These are phyloP conservation scores for Chaetomium cochliodes DNA, from an alignment of 495 filamentous ascomycete species.

Conservation along the genomic window DNA sequence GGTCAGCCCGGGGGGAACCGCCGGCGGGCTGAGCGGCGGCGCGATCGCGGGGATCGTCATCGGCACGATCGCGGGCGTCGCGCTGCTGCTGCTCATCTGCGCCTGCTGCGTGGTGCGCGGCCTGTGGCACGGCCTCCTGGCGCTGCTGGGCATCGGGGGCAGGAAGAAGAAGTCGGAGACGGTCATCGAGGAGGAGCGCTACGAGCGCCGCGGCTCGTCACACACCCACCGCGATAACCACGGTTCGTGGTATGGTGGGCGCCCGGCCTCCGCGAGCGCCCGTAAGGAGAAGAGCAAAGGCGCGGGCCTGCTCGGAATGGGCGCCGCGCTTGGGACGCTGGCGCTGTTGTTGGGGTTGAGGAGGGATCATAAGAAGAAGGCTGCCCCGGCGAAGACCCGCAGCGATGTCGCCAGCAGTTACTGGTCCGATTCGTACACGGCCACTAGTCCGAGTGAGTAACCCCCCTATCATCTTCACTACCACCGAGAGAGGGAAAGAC, in stretches of 20 bases:
- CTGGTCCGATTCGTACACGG: conserved; percentile 48
- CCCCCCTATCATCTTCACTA: conserved; percentile 12
- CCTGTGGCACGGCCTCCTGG: conserved; percentile 61
- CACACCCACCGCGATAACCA: conserved; percentile 44
- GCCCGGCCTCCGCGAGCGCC: conserved; percentile 52
- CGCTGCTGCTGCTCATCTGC: conserved; percentile 70
- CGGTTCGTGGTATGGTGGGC: conserved; percentile 65
- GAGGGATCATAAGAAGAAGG: conserved; percentile 56
- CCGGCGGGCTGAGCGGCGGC: conserved; percentile 66
- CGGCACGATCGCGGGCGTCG: conserved; percentile 72
- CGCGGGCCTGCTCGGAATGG: conserved; percentile 55
- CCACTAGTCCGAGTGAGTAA: conserved; percentile 49
- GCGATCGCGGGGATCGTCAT: conserved; percentile 96
- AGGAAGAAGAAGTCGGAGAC: conserved; percentile 52
- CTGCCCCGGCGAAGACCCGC: conserved; percentile 42
- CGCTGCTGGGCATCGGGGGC: conserved; percentile 63
- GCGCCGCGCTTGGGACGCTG: conserved; percentile 63
- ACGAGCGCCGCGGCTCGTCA: conserved; percentile 44
- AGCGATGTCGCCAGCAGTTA: conserved; percentile 52
- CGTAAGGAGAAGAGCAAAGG: conserved; percentile 53
- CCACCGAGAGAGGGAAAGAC: neutral
- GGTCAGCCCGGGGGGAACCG: conserved; percentile 30
- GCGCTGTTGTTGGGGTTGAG: conserved; percentile 75
- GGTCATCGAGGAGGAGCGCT: conserved; percentile 67
- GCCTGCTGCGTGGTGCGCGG: conserved; percentile 70